Percentiles rank a stretch among this genome's conserved stretches.
Conservation (phyloP, 805 yeast genomes). For the Metschnikowia continentalis region DNA sequence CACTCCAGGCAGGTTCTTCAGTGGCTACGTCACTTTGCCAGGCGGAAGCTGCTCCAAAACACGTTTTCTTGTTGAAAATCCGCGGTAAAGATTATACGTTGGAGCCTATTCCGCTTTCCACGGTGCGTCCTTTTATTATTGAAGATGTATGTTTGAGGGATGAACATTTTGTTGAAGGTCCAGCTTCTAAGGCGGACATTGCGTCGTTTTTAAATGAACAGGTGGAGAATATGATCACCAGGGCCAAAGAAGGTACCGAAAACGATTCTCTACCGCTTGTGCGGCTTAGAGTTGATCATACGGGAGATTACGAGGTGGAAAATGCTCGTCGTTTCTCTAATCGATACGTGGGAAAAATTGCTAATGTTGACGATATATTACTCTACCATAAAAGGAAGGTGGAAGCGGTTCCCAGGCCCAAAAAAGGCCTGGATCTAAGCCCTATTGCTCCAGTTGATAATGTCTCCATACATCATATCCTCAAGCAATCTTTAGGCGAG, state of each 20-base stretch:
- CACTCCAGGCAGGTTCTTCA: slow-evolving; percentile 90
- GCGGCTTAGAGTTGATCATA: slow-evolving; percentile 79
- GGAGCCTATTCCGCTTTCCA: slow-evolving; percentile 58
- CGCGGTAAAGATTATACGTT: slow-evolving; percentile 52
- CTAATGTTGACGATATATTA: slow-evolving; percentile 84
- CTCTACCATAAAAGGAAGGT: slow-evolving; percentile 55
- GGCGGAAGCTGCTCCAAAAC: slow-evolving; percentile 75
- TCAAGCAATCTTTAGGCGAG: slow-evolving; percentile 57
- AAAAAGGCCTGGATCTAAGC: background rate
- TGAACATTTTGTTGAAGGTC: slow-evolving; percentile 55
- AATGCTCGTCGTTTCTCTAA: slow-evolving; percentile 87
- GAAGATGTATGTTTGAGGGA: slow-evolving; percentile 53
- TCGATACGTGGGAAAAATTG: slow-evolving; percentile 84
- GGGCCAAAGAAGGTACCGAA: slow-evolving; percentile 35
- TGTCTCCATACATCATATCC: slow-evolving; percentile 48
- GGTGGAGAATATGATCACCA: slow-evolving; percentile 63
- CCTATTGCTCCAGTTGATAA: slow-evolving; percentile 11
- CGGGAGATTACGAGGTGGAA: slow-evolving; percentile 89
- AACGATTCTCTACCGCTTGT: slow-evolving; percentile 57
- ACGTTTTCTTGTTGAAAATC: slow-evolving; percentile 67
- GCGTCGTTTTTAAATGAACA: slow-evolving; percentile 53
- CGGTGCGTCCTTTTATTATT: slow-evolving; percentile 83
- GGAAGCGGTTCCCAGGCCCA: slow-evolving; percentile 8
- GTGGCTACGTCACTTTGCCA: slow-evolving; percentile 87
- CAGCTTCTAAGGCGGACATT: slow-evolving; percentile 57